Conservation (phyloP, 768 basidiomycete genomes). For the Naganishia friedmannii region DNA sequence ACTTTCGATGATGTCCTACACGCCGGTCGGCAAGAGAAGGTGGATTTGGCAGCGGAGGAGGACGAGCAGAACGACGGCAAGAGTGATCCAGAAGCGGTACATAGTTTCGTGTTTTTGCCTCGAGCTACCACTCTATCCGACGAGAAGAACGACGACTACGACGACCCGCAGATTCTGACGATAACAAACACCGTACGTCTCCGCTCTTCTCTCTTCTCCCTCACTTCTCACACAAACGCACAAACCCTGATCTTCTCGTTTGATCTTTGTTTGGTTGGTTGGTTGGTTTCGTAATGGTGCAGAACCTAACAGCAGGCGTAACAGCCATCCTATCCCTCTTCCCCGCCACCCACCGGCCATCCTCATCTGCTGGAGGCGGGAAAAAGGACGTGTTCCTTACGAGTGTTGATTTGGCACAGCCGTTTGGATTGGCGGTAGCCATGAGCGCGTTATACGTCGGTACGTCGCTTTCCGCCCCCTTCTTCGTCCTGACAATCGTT, state of each 20-base stretch:
- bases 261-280: too few relatives aligned
- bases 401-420: background rate
- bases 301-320: background rate
- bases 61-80: too few relatives aligned
- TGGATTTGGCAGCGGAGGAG: background rate
- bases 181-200: background rate
- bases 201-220: background rate
- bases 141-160: too few relatives aligned
- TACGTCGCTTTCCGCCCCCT: background rate
- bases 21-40: background rate
- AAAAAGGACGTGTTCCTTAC: background rate
- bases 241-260: too few relatives aligned
- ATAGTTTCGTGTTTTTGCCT: background rate
- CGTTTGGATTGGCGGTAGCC: conserved; percentile 1
- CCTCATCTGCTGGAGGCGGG: background rate
- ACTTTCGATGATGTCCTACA: background rate
- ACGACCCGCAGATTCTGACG: background rate
- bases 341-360: background rate
- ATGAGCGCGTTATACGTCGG: background rate
- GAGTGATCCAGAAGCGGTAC: background rate
- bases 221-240: background rate
- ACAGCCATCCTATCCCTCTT: conserved; percentile 2
- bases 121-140: background rate
- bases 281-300: background rate
- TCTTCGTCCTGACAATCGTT: background rate